Percentiles rank a stretch among this genome's conserved stretches.
Conservation (phyloP, 164 flowering plant species). For the Cinnamomum micranthum region DNA sequence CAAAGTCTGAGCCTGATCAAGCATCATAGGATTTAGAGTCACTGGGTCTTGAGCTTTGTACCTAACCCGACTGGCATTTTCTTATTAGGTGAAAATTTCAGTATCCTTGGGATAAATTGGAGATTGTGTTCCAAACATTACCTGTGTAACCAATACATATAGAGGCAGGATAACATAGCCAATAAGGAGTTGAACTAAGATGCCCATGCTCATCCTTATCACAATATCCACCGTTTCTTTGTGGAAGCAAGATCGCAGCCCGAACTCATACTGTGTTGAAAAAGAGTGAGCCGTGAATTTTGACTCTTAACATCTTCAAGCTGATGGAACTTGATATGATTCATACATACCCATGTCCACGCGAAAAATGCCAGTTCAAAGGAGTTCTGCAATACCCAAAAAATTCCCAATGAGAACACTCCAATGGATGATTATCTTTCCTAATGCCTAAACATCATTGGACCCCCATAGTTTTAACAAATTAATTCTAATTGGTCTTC, state of each 20-base stretch:
- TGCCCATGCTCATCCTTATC: slow-evolving; percentile 41
- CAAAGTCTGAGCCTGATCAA: too few species aligned
- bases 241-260: slow-evolving; percentile 57
- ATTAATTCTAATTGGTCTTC: too few species aligned
- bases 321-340: not conserved
- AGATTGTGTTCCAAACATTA: slow-evolving; percentile 10
- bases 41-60: too few species aligned
- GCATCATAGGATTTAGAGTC: too few species aligned
- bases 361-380: slow-evolving; percentile 64
- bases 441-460: too few species aligned
- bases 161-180: slow-evolving; percentile 69
- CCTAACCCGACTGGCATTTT: too few species aligned
- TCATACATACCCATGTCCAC: slow-evolving; percentile 57
- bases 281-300: not conserved
- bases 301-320: not conserved
- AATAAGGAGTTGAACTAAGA: slow-evolving; percentile 50
- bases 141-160: slow-evolving; percentile 70
- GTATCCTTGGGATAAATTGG: too few species aligned
- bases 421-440: too few species aligned
- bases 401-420: not conserved
- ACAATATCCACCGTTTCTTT: slow-evolving; percentile 32
- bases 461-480: too few species aligned
- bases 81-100: too few species aligned
- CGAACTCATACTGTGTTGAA: slow-evolving; percentile 46
- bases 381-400: slow-evolving; percentile 47